Evolutionary conservation across 2,329 filamentous ascomycete genomes (phyloP).

Genomic region (Xylariomycetidae sp.): DNA sequence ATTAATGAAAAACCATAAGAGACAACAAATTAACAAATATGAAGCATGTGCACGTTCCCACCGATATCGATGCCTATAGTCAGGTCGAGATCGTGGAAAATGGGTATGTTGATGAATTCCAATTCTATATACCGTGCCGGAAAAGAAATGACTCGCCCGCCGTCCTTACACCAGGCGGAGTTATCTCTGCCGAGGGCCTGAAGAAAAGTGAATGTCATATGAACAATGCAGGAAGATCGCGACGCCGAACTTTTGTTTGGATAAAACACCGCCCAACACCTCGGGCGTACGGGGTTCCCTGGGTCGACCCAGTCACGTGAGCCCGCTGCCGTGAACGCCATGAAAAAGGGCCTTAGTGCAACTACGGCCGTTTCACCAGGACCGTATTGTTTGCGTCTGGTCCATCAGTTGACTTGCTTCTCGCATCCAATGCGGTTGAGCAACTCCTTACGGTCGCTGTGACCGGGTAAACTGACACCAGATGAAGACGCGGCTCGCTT

Average conservation of each 20-base stretch:
- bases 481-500: slow-evolving; percentile 50
- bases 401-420: slow-evolving; percentile 56
- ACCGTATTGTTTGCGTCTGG: slow-evolving; percentile 3
- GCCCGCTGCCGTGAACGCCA: slow-evolving; percentile 4
- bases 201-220: too few species aligned
- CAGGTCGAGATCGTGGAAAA: slow-evolving; percentile 8
- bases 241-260: slow-evolving; percentile 19
- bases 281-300: too few species aligned
- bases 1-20: too few species aligned
- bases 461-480: slow-evolving; percentile 63
- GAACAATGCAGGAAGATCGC: slow-evolving; percentile 14
- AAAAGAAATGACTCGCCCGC: slow-evolving; percentile 11
- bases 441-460: slow-evolving; percentile 75
- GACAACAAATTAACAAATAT: too few species aligned
- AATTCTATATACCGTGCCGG: slow-evolving; percentile 24
- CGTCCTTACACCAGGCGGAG: slow-evolving; percentile 6
- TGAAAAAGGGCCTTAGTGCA: slow-evolving; percentile 7
- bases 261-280: slow-evolving; percentile 8
- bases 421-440: slow-evolving; percentile 79
- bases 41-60: too few species aligned
- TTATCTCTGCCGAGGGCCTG: too few species aligned
- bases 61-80: too few species aligned
- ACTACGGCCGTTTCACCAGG: slow-evolving; percentile 2
- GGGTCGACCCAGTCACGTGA: too few species aligned
- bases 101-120: slow-evolving; percentile 26